These are phyloP conservation scores for Melastoma malabathricum DNA, from an alignment of 345 rosid genomes.

Conservation along the genomic window DNA sequence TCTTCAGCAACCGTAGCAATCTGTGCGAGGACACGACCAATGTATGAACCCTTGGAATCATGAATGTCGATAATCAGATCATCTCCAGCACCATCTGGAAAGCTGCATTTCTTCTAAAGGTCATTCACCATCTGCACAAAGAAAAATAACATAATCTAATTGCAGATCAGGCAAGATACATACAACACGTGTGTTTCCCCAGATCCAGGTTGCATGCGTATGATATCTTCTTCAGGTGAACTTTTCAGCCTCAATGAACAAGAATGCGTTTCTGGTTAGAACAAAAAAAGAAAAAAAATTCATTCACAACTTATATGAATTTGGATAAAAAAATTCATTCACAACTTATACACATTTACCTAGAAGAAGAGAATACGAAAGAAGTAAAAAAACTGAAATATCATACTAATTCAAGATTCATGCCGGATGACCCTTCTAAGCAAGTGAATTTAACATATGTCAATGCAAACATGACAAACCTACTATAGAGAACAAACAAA, in stretches of 20 bases:
- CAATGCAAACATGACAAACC: no score
- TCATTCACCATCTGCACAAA: no score
- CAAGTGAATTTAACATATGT: not conserved
- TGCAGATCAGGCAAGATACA: conserved; percentile 13
- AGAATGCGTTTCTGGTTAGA: conserved; percentile 73
- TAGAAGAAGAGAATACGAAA: no score
- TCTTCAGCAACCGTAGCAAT: conserved; percentile 59
- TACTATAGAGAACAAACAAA: no score
- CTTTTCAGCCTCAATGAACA: conserved; percentile 76
- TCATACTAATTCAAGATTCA: no score
- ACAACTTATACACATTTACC: no score
- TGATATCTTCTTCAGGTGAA: conserved; percentile 60
- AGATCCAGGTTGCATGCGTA: conserved; percentile 84
- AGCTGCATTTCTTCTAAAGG: conserved; percentile 36
- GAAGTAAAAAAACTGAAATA: no score
- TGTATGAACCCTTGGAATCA: conserved; percentile 70
- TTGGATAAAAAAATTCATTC: no score
- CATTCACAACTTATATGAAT: no score
- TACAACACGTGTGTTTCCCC: conserved; percentile 95
- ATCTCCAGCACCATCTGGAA: conserved; percentile 90
- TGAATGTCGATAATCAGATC: conserved; percentile 83
- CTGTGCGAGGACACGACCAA: conserved; percentile 87
- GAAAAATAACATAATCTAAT: conserved; percentile 7
- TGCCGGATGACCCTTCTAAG: not conserved
- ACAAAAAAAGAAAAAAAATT: no score